Evolutionary conservation across 495 filamentous ascomycete species (phyloP), one percentile per base, ranked within the genome.

Genomic region (Penicillium desertorum): DNA sequence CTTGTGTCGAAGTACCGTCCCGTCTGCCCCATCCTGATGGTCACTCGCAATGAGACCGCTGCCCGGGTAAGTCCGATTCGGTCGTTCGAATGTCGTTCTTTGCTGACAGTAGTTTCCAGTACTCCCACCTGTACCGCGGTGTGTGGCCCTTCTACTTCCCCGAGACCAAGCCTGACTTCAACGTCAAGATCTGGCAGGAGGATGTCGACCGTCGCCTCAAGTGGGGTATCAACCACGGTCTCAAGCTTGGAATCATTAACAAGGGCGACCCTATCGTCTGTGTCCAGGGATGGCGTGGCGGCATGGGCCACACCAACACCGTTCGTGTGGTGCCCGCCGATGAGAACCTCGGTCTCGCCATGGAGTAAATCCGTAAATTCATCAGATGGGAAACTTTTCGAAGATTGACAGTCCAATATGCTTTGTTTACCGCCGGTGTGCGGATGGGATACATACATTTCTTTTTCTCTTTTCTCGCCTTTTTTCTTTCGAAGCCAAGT

Each of bases 1-100:
- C 84, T 97, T 42, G 80, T 98, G 59, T 96, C 94, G 75, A 98
- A 98, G 81, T 98, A 98, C 78, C 88, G 94, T 66, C 94, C 94
- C 27, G 91, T 96, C 51, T 97, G 94, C 85, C 94, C 94, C 50
- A 96, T 98, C 72, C 87, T 98, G 79, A 98, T 97, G 94, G 87
- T 98, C 62, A 95, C 92, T 56, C 86, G 95, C 57, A 96, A 89
- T 72, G 70, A 86, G 22, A 83, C 81, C 46, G 91, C 95, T 43
- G 86, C 91, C 34, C 80, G 94, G 49, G 82, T 85, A 76, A 72
- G 80, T 76, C 58, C 11, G 47, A 19, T 44, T 37, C 51, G 30
- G 39, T 12, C 36, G 4, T 8, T 47, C 9, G 16, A 29, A 14
- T 17, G 4, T 42, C 19, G 37, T 48, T 47, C 39, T n/a, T 47